phyloP scores from a whole-genome alignment of 2,329 filamentous ascomycete species.

The Aspergillus pseudoviridinutans region DNA sequence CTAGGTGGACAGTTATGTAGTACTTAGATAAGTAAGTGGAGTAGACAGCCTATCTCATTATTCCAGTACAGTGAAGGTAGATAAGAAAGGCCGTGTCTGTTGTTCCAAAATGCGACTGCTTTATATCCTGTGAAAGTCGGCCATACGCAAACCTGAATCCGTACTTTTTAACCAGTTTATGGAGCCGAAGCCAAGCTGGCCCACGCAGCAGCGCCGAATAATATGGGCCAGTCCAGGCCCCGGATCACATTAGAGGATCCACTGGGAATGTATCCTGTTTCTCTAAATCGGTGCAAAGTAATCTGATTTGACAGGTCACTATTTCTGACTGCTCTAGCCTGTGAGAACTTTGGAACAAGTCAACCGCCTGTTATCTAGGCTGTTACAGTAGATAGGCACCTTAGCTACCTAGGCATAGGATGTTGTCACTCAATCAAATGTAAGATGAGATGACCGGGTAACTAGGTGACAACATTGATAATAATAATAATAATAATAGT shows the following conservation, averaged over 20 bases:
- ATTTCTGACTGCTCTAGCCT: not conserved
- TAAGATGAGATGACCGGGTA: too few species aligned
- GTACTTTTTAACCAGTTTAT: not conserved
- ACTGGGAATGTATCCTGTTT: not conserved
- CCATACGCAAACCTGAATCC: not conserved
- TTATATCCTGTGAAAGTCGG: too few species aligned
- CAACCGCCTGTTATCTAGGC: not conserved
- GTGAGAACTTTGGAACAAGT: not conserved
- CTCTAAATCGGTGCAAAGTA: not conserved
- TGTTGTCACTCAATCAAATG: too few species aligned
- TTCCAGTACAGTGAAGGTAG: too few species aligned
- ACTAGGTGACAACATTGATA: too few species aligned
- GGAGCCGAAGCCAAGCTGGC: not conserved
- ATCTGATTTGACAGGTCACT: slow-evolving; percentile 12
- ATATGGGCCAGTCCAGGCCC: slow-evolving; percentile 15
- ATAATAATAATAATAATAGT: too few species aligned
- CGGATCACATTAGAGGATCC: slow-evolving; percentile 11
- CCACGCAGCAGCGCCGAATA: slow-evolving; percentile 2
- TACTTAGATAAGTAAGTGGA: too few species aligned
- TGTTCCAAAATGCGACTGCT: too few species aligned
- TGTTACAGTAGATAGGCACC: too few species aligned
- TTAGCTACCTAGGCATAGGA: too few species aligned
- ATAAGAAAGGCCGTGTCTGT: too few species aligned
- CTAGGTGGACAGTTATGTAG: too few species aligned
- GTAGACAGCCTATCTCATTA: not conserved